Evolutionary conservation across 73 alveolate species (phyloP), one percentile per base, ranked within the genome.

Genomic region (Blepharisma japonicum): DNA sequence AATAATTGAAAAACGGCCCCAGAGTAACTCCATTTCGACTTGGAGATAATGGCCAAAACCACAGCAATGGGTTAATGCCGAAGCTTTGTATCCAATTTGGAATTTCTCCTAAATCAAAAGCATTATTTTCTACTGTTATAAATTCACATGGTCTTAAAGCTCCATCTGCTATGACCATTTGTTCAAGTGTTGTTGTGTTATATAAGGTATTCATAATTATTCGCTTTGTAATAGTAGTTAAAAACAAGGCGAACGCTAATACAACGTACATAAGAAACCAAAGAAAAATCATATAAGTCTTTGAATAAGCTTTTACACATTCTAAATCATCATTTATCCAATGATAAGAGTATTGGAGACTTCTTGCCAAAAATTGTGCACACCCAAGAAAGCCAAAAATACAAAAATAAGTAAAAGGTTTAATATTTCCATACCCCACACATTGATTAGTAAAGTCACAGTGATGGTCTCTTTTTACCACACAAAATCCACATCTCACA

Each of bases 351-450:
- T 32, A 32, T 32, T 32, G 42, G 42, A 32, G 42, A 20, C 74
- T 39, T 61, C 74, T n/a, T 2, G 2, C 14, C 23, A 61, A 14
- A 25, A 61, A 61, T 14, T 61, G 74, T 25, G 23, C 14, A 61
- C 74, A 14, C 5, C 74, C 74, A 61, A 61, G 2, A 61, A 61
- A 61, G 14, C 74, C 74, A 25, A 61, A 61, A 9, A 61, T 61
- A 2, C 14, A 25, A 25, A 61, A 61, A n/a, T 1, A 61, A 5
- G 23, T 14, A 61, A 61, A 61, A 14, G 74, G 47, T 5, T 61
- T 61, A 25, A 14, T n/a, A 39, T 61, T 61, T 2, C 18, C 23
- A n/a, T n/a, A n/a, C 11, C 74, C 74, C 18, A 61, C 23, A 61
- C 74, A 61, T 8, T 61, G 14, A 48, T 61, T 61, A 14, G 74